These are phyloP conservation scores for Phyllosticta paracitricarpa DNA, from an alignment of 2,329 filamentous ascomycete genomes.

Conservation along the genomic window DNA sequence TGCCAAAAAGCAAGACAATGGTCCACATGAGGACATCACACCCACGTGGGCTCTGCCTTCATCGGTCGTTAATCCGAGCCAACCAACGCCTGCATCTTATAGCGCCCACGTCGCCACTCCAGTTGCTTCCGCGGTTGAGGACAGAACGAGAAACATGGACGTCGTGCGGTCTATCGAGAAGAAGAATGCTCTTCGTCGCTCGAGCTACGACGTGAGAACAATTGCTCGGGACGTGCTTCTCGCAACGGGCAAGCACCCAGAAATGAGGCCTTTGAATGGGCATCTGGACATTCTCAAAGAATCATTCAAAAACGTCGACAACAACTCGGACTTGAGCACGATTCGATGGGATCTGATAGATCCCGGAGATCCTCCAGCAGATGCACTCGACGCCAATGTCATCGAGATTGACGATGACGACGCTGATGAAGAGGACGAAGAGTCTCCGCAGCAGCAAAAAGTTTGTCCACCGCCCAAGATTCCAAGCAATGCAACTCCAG, in stretches of 20 bases:
- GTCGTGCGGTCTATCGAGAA: constrained; percentile 39
- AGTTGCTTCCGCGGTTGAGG: constrained; percentile 11
- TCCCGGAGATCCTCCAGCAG: constrained; percentile 38
- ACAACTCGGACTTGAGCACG: constrained; percentile 44
- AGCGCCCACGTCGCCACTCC: background rate
- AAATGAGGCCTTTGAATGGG: constrained; percentile 47
- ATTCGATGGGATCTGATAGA: constrained; percentile 55
- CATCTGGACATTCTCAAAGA: constrained; percentile 44
- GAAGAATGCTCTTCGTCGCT: constrained; percentile 38
- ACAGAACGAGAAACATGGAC: constrained; percentile 11
- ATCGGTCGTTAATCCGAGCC: background rate
- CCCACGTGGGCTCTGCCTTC: constrained; percentile 3
- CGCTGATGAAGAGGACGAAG: constrained; percentile 22
- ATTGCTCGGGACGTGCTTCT: constrained; percentile 56
- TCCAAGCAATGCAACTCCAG: background rate
- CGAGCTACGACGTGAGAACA: constrained; percentile 49
- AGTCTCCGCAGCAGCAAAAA: background rate
- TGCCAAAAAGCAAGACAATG: constrained; percentile 18
- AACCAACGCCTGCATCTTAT: background rate
- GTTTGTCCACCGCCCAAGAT: background rate
- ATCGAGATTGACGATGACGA: constrained; percentile 20
- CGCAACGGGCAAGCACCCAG: constrained; percentile 51
- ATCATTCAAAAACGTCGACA: constrained; percentile 34
- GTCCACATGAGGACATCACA: background rate
- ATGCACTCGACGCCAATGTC: constrained; percentile 21